Evolutionary conservation across 2,329 filamentous ascomycete species (phyloP).

Genomic region (Sphaerulina populicola): DNA sequence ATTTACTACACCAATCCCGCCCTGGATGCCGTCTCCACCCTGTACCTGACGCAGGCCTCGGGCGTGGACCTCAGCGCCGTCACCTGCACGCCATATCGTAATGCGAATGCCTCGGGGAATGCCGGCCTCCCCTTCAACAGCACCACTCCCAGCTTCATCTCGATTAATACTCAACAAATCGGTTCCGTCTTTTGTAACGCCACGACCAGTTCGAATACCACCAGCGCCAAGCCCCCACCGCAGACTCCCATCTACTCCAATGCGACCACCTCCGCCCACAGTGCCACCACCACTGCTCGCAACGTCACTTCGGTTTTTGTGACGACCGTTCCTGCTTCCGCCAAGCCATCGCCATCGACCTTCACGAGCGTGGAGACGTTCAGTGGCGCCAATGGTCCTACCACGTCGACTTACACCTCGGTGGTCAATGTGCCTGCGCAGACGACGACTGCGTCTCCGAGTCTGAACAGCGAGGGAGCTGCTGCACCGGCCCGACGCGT

Average conservation of each 20-base stretch:
- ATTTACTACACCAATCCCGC: slow-evolving; percentile 20
- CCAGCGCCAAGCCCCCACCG: background rate
- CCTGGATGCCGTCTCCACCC: slow-evolving; percentile 22
- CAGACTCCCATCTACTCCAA: slow-evolving; percentile 4
- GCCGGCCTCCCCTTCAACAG: slow-evolving; percentile 23
- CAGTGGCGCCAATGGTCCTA: slow-evolving; percentile 10
- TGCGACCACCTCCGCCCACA: slow-evolving; percentile 8
- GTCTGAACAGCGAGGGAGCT: slow-evolving; percentile 11
- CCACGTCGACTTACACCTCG: slow-evolving; percentile 11
- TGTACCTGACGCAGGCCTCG: slow-evolving; percentile 22
- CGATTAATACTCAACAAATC: slow-evolving; percentile 25
- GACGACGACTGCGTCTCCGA: slow-evolving; percentile 4
- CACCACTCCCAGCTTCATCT: slow-evolving; percentile 18
- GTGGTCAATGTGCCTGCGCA: slow-evolving; percentile 6
- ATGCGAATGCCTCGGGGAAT: slow-evolving; percentile 18
- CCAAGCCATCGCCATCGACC: slow-evolving; percentile 7
- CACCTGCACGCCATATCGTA: slow-evolving; percentile 22
- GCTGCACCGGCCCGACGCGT: slow-evolving; percentile 4
- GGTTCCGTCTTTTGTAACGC: slow-evolving; percentile 21
- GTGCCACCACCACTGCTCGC: background rate
- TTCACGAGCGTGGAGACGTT: slow-evolving; percentile 14
- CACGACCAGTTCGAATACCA: background rate
- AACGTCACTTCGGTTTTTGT: slow-evolving; percentile 10
- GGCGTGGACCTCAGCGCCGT: slow-evolving; percentile 17
- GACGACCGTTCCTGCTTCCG: slow-evolving; percentile 10